Base-by-base conservation (phyloP, 441 rosid genomes). In the Viola pubescens region DNA sequence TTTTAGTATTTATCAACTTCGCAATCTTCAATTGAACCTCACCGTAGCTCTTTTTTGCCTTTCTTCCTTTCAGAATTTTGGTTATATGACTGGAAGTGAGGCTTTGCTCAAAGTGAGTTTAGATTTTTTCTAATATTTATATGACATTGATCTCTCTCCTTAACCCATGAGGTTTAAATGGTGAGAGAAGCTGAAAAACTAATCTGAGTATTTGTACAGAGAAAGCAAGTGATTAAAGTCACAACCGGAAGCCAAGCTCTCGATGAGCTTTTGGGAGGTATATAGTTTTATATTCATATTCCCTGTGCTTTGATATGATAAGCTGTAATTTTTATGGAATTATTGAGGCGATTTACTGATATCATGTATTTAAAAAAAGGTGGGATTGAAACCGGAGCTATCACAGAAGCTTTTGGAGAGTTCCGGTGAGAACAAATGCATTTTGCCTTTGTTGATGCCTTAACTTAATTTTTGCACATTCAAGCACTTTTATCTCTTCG, bases 321-420 rank as follows among this genome's bases (percentile, higher is more conserved):
- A 39, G 58, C 10, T 46, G 49, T 7, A 14, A 9, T 7, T 48
- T 41, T 5, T 46, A 68, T 65, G 49, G 3, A 8, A 9, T 46
- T 46, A 16, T 16, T 10, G 49, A 0, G n/a, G n/a, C n/a, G 9
- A 8, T 6, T 46, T 38, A 45, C n/a, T 52, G 44, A 54, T 48
- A n/a, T 54, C 7, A 38, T 37, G 65, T 61, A 0, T 56, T 40
- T 48, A 44, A 44, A 63, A 40, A 60, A 56, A 90, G 96, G 99
- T 62, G 96, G 97, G 13, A 72, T 91, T 26, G 94, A 88, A 73
- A 85, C 99, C 65, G 53, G 60, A 26, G 78, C 82, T 48, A 88
- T 94, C 44, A 90, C 97, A 8, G 97, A 90, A 86, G 95, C 99
- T 67, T 90, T 87, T 85, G 97, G 95, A 40, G 90, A 85, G 62